Evolutionary conservation across 2,329 filamentous ascomycete species (phyloP).

Genomic region (Chalara sp.): DNA sequence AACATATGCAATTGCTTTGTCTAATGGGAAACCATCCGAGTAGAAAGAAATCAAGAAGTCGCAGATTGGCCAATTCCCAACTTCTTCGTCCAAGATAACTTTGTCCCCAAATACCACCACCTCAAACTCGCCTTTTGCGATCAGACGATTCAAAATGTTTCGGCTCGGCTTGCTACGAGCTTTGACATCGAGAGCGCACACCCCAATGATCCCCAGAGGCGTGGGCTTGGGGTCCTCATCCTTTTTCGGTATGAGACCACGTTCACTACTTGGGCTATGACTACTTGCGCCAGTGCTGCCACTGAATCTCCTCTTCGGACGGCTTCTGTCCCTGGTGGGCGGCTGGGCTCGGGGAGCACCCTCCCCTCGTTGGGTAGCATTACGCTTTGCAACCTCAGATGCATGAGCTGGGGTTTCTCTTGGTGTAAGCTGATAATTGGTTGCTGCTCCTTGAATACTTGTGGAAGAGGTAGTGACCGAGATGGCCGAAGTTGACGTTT

Average conservation of each 20-base stretch:
- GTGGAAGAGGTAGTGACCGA: conserved; percentile 47
- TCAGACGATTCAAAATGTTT: conserved; percentile 89
- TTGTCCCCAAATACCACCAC: conserved; percentile 98
- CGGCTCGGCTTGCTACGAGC: conserved; percentile 94
- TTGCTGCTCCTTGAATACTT: conserved; percentile 35
- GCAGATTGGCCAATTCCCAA: conserved; percentile 88
- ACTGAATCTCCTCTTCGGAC: conserved; percentile 69
- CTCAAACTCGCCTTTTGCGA: conserved; percentile 88
- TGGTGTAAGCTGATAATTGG: conserved; percentile 38
- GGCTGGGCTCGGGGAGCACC: conserved; percentile 29
- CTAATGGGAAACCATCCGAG: conserved; percentile 91
- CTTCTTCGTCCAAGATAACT: conserved; percentile 92
- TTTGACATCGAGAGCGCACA: conserved; percentile 93
- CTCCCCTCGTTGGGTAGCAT: conserved; percentile 24
- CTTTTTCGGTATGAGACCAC: conserved; percentile 40
- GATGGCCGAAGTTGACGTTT: conserved; percentile 43
- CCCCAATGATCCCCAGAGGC: conserved; percentile 68
- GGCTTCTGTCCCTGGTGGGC: conserved; percentile 57
- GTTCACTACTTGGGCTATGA: conserved; percentile 70
- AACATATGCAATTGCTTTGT: conserved; percentile 95
- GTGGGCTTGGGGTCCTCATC: conserved; percentile 58
- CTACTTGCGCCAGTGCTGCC: conserved; percentile 77
- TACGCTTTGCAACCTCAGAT: conserved; percentile 25
- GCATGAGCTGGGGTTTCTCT: conserved; percentile 23
- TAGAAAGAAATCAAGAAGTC: conserved; percentile 98